Evolutionary conservation across 345 rosid species (phyloP).

Genomic region (Corymbia maculata): DNA sequence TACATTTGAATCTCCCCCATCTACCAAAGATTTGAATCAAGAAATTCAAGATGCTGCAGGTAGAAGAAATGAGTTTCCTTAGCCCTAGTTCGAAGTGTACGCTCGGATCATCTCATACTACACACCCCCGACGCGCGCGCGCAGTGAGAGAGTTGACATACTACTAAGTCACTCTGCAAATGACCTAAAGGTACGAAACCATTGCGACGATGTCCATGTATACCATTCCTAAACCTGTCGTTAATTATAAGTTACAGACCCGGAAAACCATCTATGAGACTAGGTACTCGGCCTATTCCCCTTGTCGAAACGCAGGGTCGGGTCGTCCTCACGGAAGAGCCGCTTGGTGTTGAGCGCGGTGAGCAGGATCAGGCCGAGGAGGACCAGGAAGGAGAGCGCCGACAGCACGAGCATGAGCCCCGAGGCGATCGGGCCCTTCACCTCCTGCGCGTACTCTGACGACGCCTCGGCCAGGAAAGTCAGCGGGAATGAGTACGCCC

Average conservation of each 20-base stretch:
- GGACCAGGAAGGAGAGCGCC: constrained; percentile 20
- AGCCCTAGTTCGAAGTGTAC: not conserved
- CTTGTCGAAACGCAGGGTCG: constrained; percentile 4
- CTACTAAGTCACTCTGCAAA: not conserved
- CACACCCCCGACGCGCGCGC: not conserved
- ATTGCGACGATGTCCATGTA: not conserved
- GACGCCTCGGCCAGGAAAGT: constrained; percentile 27
- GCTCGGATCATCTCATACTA: not conserved
- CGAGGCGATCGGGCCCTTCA: constrained; percentile 12
- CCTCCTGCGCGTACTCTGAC: constrained; percentile 12
- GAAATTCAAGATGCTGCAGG: not conserved
- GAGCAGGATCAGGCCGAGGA: constrained; percentile 6
- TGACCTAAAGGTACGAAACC: not conserved
- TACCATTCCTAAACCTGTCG: not conserved
- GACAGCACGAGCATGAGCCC: constrained; percentile 14
- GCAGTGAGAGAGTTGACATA: not conserved
- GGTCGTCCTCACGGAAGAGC: constrained; percentile 16
- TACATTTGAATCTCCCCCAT: not conserved
- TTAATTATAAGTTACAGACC: not conserved
- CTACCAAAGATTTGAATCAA: not conserved
- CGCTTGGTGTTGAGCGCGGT: constrained; percentile 4
- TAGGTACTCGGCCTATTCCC: constrained; percentile 2
- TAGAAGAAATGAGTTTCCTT: not conserved
- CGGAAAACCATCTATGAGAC: not conserved
- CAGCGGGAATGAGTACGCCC: constrained; percentile 34